Evolutionary conservation across 192 early-diverging fungal genomes (phyloP), one percentile per base, ranked within the genome.

Genomic region (Linnemannia elongata): DNA sequence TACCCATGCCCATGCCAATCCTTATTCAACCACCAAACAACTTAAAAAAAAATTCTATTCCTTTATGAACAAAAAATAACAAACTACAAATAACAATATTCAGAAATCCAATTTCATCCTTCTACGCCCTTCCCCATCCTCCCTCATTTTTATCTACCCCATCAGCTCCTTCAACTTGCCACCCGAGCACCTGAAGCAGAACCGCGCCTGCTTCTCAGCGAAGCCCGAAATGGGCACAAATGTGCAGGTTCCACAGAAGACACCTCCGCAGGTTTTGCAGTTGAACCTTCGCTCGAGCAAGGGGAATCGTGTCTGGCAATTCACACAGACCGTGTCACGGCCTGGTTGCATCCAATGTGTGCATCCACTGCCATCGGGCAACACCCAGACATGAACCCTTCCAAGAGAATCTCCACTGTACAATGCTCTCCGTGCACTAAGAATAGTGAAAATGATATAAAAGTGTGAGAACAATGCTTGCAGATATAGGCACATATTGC

Each of bases 221-320:
- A 87, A 87, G 0, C 85, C 79, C 7, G 85, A 87, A 52, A 78
- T n/a, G 0, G 85, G 85, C 9, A 87, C 76, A 78, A 78, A 87
- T 2, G 89, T 85, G 42, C 90, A 91, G 3, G 88, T 76, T 8
- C 79, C 86, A 80, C 90, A 91, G 79, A 90, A 90, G 20, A 91
- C 78, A 4, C 91, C 92, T 75, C 91, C 91, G 66, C 91, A 93
- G 10, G 90, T 88, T 60, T 88, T 91, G 80, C 92, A 93, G 77
- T 89, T 87, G 30, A 88, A 83, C 60, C 89, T 85, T 17, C 92
- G 88, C 63, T 93, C 92, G 52, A 93, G 77, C 52, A 93, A 83
- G 27, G 92, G 90, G 78, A 93, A 93, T 39, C 87, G 81, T 22
- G 80, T 89, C 75, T 83, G 79, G 66, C 92, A 93, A n/a, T 85